Evolutionary conservation across 2,329 filamentous ascomycete species (phyloP), one percentile per base, ranked within the genome.

Genomic region (Endoconidiophora polonica): DNA sequence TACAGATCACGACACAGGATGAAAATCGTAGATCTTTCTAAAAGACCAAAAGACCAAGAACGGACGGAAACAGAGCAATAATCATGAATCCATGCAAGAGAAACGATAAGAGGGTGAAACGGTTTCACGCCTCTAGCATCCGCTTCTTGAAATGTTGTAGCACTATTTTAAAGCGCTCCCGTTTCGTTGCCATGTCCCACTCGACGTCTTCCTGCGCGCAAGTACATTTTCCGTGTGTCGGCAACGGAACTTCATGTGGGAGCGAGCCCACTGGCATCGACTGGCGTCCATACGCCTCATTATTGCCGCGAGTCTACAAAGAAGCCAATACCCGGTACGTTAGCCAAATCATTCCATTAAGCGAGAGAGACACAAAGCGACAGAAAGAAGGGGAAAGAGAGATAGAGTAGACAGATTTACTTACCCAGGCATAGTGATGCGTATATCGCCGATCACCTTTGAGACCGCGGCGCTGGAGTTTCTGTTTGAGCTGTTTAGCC

Each of bases 361-460:
- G 22, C 7, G 9, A 14, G 16, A 18, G 16, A 18, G 16, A 18
- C 16, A 18, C 16, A 36, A 18, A 33, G 7, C 20, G 26, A 29
- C 10, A 10, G 26, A 29, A 10, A 10, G 26, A 29, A 29, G 26
- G 10, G 10, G 5, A 29, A 29, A 10, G 10, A 12, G 12, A 33
- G 4, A 3, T 22, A 16, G 18, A 14, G 22, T 23, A 16, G 10
- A 24, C 6, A 44, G 1, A 22, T 18, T 12, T 43, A 18, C 46
- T 43, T 43, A 43, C 46, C 46, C 46, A 49, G 12, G 46, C 46
- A 14, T 49, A 49, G 18, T 49, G 46, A 20, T 49, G 46, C 5
- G 46, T 49, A 26, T 49, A 49, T 20, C 46, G 23, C 14, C 24
- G 24, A 23, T 49, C 46, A 14, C 46, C 36, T n/a, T 26, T 14